Evolutionary conservation across 441 rosid genomes (phyloP).

Genomic region (Adansonia grandidieri): DNA sequence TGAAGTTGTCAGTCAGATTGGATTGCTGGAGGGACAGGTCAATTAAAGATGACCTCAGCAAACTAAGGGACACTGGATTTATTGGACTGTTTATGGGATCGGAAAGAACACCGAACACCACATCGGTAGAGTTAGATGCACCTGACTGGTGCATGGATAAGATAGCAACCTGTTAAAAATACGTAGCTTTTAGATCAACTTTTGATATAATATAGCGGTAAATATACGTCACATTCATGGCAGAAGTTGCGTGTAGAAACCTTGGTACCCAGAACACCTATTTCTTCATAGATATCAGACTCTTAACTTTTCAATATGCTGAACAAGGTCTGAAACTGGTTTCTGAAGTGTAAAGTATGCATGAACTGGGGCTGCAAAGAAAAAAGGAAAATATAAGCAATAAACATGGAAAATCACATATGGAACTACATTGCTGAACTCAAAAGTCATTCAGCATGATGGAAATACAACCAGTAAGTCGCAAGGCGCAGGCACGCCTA

Average conservation of each 20-base stretch:
- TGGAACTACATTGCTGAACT: constrained; percentile 7
- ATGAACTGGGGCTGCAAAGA: constrained; percentile 68
- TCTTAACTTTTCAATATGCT: constrained; percentile 50
- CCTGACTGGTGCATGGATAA: constrained; percentile 64
- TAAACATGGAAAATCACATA: constrained; percentile 3
- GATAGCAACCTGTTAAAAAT: constrained; percentile 64
- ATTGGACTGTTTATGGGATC: constrained; percentile 46
- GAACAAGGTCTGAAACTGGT: constrained; percentile 59
- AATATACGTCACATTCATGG: constrained; percentile 10
- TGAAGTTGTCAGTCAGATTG: constrained; percentile 53
- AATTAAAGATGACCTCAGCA: constrained; percentile 61
- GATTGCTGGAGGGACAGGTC: constrained; percentile 37
- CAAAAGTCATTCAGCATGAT: background rate
- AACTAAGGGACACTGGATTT: constrained; percentile 46
- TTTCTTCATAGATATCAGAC: constrained; percentile 59
- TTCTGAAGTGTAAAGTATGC: constrained; percentile 59
- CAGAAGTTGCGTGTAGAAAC: constrained; percentile 38
- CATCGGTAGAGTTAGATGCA: constrained; percentile 58
- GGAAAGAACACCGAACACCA: constrained; percentile 74
- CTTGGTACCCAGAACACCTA: constrained; percentile 61
- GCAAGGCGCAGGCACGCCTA: background rate
- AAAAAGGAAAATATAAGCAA: constrained; percentile 24
- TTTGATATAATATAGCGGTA: background rate
- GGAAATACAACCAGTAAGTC: background rate
- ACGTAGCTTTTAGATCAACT: constrained; percentile 29